Evolutionary conservation across 2,329 filamentous ascomycete species (phyloP).

Genomic region (Coniochaeta ligniaria): DNA sequence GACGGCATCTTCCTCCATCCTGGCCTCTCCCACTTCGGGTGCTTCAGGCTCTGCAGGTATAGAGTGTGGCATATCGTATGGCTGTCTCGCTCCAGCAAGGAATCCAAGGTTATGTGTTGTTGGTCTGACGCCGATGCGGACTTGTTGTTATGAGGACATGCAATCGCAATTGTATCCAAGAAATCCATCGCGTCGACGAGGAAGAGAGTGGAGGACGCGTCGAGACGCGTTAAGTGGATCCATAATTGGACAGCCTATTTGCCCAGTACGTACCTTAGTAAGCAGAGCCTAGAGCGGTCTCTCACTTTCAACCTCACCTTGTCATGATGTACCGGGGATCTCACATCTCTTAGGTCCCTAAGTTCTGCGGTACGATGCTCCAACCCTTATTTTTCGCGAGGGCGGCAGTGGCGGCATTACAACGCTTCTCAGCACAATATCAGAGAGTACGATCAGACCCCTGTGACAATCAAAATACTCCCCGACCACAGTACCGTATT

Average conservation of each 20-base stretch:
- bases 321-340: no score
- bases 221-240: not conserved
- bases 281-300: no score
- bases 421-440: no score
- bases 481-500: no score
- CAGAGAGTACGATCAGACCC: no score
- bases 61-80: conserved; percentile 36
- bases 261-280: no score
- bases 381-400: no score
- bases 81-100: not conserved
- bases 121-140: not conserved
- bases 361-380: no score
- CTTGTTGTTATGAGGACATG: not conserved
- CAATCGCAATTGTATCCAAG: not conserved
- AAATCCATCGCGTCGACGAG: not conserved
- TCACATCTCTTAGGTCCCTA: no score
- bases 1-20: not conserved
- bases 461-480: no score
- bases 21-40: not conserved
- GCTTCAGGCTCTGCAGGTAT: conserved; percentile 25
- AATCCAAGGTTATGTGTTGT: not conserved
- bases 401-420: no score
- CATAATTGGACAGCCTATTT: not conserved
- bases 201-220: not conserved
- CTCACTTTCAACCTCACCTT: no score